These are phyloP conservation scores for Cordyceps farinosa DNA, from an alignment of 2,329 filamentous ascomycete genomes.

Conservation along the genomic window DNA sequence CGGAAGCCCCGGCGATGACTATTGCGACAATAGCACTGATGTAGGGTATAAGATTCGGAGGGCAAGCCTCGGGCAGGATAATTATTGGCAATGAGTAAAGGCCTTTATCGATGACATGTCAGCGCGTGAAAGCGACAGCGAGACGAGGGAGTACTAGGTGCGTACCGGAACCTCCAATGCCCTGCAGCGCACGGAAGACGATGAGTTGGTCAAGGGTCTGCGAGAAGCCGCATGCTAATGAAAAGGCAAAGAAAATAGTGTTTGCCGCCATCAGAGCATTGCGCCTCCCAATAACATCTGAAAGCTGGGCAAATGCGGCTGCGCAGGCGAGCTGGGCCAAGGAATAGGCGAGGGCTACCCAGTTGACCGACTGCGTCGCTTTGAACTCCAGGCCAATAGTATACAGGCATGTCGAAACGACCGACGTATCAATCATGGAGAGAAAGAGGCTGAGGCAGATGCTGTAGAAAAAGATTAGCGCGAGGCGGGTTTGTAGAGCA, in stretches of 20 bases:
- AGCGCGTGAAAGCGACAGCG: slow-evolving; percentile 5
- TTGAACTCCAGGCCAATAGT: slow-evolving; percentile 52
- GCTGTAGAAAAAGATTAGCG: slow-evolving; percentile 28
- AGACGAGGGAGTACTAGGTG: background rate
- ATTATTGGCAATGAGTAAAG: slow-evolving; percentile 55
- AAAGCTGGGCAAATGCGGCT: slow-evolving; percentile 52
- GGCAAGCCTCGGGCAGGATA: slow-evolving; percentile 49
- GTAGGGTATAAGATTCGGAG: slow-evolving; percentile 36
- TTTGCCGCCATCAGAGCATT: slow-evolving; percentile 49
- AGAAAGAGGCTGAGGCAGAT: slow-evolving; percentile 52
- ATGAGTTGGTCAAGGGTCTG: slow-evolving; percentile 40
- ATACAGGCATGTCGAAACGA: slow-evolving; percentile 56
- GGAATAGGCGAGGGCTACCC: slow-evolving; percentile 54
- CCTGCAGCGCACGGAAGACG: slow-evolving; percentile 38
- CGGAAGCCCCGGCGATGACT: slow-evolving; percentile 45
- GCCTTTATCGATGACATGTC: slow-evolving; percentile 28
- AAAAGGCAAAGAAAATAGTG: slow-evolving; percentile 54
- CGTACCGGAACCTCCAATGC: slow-evolving; percentile 48
- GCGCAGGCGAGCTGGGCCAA: slow-evolving; percentile 55
- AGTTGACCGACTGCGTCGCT: slow-evolving; percentile 44
- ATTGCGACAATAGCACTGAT: slow-evolving; percentile 47
- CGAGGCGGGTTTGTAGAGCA: background rate
- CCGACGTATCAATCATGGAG: slow-evolving; percentile 55
- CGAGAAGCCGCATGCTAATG: slow-evolving; percentile 51
- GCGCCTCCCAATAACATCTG: slow-evolving; percentile 51